A percentile compares a stretch with the other conserved stretches of the same genome.
Conservation (phyloP, 2,329 filamentous ascomycete genomes). For the Aspergillus intermedius region DNA sequence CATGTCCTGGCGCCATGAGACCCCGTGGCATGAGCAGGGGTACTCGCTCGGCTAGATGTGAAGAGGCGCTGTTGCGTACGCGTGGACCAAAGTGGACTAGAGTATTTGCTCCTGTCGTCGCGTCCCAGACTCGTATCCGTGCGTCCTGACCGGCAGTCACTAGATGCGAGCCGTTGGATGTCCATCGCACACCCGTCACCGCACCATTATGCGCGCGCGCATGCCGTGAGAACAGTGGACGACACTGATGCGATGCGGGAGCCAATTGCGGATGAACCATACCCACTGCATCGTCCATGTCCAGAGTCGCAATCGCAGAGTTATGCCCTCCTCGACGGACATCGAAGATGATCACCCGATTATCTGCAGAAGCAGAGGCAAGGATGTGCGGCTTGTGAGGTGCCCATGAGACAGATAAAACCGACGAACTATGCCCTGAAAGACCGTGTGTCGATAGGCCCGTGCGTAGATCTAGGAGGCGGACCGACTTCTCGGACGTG, state of each 20-base stretch:
- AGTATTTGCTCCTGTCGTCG: constrained; percentile 73
- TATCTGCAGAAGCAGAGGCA: constrained; percentile 78
- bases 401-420: constrained; percentile 72
- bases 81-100: constrained; percentile 80
- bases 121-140: constrained; percentile 80
- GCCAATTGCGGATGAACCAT: constrained; percentile 40
- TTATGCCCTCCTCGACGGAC: constrained; percentile 63
- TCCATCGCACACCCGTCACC: constrained; percentile 82
- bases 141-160: constrained; percentile 78
- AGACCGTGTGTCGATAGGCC: constrained; percentile 68
- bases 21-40: constrained; percentile 60
- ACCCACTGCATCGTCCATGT: constrained; percentile 76
- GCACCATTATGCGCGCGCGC: constrained; percentile 67
- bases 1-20: constrained; percentile 50
- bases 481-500: constrained; percentile 75
- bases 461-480: constrained; percentile 78
- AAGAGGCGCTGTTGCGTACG: constrained; percentile 61
- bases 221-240: constrained; percentile 39
- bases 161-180: constrained; percentile 67
- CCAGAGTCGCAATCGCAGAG: constrained; percentile 67
- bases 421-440: constrained; percentile 59
- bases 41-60: constrained; percentile 53
- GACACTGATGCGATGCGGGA: constrained; percentile 19
- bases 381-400: constrained; percentile 72
- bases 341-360: constrained; percentile 79